These are phyloP conservation scores for Elsinoe australis DNA, from an alignment of 2,329 filamentous ascomycete species.

Conservation along the genomic window DNA sequence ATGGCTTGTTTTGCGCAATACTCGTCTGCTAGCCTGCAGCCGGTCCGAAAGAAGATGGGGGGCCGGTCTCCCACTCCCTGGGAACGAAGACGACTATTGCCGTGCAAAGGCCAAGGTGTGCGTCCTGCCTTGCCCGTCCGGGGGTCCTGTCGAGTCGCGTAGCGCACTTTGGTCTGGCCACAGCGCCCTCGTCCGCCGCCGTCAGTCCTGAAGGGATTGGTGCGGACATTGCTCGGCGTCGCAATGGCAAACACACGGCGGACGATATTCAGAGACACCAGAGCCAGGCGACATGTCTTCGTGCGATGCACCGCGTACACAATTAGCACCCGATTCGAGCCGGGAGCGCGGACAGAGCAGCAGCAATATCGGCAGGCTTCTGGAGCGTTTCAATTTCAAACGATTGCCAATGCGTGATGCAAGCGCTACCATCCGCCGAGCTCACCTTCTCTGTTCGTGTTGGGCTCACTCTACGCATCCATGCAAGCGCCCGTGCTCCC, in stretches of 20 bases:
- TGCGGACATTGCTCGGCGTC: conserved; percentile 11
- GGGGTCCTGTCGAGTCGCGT: conserved; percentile 16
- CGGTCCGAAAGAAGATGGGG: conserved; percentile 7
- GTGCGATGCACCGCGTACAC: too few species aligned
- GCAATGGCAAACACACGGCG: neutral
- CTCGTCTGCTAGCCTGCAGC: neutral
- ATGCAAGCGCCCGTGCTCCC: conserved; percentile 10
- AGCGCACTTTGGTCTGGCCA: conserved; percentile 15
- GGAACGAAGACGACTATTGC: conserved; percentile 13
- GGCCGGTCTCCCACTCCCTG: conserved; percentile 5
- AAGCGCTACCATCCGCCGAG: conserved; percentile 1
- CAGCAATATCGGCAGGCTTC: neutral
- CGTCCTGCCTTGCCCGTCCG: conserved; percentile 11
- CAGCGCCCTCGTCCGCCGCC: conserved; percentile 9
- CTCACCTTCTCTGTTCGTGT: conserved; percentile 13
- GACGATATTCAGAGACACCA: too few species aligned
- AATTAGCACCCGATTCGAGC: conserved; percentile 5
- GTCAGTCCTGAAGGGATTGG: conserved; percentile 1
- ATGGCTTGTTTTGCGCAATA: conserved; percentile 6
- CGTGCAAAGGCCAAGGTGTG: conserved; percentile 5
- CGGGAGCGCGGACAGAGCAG: conserved; percentile 1
- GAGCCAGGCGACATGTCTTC: too few species aligned
- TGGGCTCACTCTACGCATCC: neutral
- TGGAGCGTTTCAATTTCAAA: neutral
- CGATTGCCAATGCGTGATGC: neutral